phyloP scores from a whole-genome alignment of 192 early-diverging fungal genomes.

The Gamsiella multidivaricata region DNA sequence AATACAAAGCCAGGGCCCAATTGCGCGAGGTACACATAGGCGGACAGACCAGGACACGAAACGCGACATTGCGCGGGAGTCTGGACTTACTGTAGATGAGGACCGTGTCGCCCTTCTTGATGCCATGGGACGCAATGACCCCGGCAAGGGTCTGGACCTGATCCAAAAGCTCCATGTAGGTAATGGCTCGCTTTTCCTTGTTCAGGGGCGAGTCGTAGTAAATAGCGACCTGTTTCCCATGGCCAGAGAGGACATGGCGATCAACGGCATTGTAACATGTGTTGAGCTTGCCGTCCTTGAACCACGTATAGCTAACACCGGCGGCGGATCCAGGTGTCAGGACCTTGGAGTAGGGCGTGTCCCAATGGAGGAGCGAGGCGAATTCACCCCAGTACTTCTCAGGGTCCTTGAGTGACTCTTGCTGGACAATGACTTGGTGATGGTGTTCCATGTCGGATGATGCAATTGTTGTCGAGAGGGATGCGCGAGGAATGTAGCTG shows the following conservation, averaged over 20 bases:
- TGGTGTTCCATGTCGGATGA: constrained; percentile 29
- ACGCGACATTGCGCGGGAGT: background rate
- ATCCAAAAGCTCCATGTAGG: constrained; percentile 75
- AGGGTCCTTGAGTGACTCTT: constrained; percentile 57
- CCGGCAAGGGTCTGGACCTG: constrained; percentile 75
- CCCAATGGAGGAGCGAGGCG: constrained; percentile 62
- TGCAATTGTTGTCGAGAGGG: background rate
- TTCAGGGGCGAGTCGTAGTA: constrained; percentile 82
- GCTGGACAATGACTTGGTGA: constrained; percentile 14
- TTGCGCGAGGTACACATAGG: too few species aligned
- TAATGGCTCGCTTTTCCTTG: constrained; percentile 61
- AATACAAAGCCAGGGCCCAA: background rate
- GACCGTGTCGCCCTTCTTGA: constrained; percentile 78
- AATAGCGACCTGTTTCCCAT: constrained; percentile 69
- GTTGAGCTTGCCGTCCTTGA: constrained; percentile 77
- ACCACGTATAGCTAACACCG: constrained; percentile 66
- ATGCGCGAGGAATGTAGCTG: background rate
- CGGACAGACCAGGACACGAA: too few species aligned
- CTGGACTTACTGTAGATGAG: constrained; percentile 77
- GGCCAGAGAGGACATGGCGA: constrained; percentile 71
- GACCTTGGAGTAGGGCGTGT: constrained; percentile 51
- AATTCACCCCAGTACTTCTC: constrained; percentile 62
- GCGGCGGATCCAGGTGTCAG: constrained; percentile 32
- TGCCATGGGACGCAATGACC: constrained; percentile 69
- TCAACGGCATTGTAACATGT: constrained; percentile 86